Conservation (phyloP, 352 stramenopile species). For the Phytophthora ramorum region DNA sequence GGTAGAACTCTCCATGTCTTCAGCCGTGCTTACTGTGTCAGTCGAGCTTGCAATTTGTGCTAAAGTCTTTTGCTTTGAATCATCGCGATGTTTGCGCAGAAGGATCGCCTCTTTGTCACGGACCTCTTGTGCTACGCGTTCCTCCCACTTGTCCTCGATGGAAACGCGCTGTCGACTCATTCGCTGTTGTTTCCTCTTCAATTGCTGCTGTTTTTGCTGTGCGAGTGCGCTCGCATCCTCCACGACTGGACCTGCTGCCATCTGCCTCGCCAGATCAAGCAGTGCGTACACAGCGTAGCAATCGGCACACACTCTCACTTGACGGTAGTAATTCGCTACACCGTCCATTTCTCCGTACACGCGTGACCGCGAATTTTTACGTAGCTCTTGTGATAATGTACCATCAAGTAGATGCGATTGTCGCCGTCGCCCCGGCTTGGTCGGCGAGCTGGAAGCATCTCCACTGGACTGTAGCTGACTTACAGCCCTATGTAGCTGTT, state of each 20-base stretch:
- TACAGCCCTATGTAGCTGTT: constrained; percentile 39
- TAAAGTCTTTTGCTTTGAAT: constrained; percentile 3
- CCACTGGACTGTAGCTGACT: constrained; percentile 5
- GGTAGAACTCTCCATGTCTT: not conserved
- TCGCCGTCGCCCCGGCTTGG: constrained; percentile 10
- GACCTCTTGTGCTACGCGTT: constrained; percentile 47
- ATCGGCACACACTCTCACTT: constrained; percentile 83
- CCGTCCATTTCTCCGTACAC: constrained; percentile 65
- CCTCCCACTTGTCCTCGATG: constrained; percentile 59
- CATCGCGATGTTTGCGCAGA: constrained; percentile 17
- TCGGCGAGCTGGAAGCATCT: constrained; percentile 4
- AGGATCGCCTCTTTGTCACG: constrained; percentile 57
- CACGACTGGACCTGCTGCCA: constrained; percentile 24
- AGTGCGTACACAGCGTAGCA: constrained; percentile 91
- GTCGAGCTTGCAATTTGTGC: not conserved
- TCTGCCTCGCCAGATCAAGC: constrained; percentile 73
- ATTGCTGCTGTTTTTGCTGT: constrained; percentile 34
- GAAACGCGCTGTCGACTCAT: constrained; percentile 16
- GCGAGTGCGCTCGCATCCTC: constrained; percentile 16
- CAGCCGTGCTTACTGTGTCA: not conserved
- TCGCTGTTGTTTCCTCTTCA: constrained; percentile 26
- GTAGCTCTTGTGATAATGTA: constrained; percentile 62
- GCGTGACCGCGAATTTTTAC: constrained; percentile 53
- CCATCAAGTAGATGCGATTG: constrained; percentile 51
- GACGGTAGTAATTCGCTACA: constrained; percentile 81